Evolutionary conservation across 169 alveolate genomes (phyloP).

Genomic region (Besnoitia besnoiti): DNA sequence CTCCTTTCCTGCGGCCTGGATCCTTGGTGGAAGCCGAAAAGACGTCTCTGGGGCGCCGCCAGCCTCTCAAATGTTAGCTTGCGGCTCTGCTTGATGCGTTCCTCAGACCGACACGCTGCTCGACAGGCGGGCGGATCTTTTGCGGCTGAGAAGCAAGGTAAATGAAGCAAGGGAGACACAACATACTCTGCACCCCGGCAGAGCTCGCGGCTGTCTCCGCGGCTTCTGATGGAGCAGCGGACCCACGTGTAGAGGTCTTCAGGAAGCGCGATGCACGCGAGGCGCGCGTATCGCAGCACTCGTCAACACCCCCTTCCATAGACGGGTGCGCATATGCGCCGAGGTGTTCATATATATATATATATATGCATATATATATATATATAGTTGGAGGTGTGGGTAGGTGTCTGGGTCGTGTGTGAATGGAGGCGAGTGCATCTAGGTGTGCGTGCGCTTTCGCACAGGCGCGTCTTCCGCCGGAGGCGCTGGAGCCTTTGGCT

Average conservation of each 20-base stretch:
- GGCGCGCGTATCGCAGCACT: background rate
- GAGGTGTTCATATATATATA: background rate
- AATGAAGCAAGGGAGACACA: background rate
- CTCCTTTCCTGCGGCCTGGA: background rate
- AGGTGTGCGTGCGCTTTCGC: background rate
- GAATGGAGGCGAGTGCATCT: background rate
- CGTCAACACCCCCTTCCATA: background rate
- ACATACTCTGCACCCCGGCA: no score
- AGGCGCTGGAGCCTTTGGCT: conserved; percentile 70
- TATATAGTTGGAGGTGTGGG: background rate
- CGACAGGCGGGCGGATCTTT: background rate
- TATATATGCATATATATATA: background rate
- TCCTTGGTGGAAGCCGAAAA: background rate
- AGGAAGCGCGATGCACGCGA: no score
- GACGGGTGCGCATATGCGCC: background rate
- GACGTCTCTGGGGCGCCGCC: background rate
- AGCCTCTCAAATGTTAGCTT: background rate
- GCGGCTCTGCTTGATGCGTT: background rate
- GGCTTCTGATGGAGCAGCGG: no score
- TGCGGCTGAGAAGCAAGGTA: background rate
- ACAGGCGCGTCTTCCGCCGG: conserved; percentile 74
- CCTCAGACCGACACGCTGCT: background rate
- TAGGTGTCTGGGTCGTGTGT: background rate
- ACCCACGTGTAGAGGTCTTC: no score
- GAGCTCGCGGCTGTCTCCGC: no score